A percentile compares a stretch with the other conserved stretches of the same genome.
These are phyloP conservation scores for Wakefieldia striispora DNA, from an alignment of 768 basidiomycete genomes.

Conservation along the genomic window DNA sequence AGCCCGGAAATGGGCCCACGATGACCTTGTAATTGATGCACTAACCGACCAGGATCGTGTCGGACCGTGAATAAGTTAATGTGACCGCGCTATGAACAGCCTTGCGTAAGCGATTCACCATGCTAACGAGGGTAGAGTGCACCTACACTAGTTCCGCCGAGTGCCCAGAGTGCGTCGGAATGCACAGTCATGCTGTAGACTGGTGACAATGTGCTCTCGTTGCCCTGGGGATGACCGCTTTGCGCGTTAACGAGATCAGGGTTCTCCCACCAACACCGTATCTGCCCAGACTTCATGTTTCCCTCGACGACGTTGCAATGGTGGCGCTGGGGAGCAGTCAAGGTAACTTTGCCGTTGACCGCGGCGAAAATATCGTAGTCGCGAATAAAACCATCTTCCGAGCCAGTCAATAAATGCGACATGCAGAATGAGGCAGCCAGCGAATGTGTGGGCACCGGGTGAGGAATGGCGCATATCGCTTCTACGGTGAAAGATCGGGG, in stretches of 20 bases:
- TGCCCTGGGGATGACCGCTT: conserved; percentile 36
- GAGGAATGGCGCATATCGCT: conserved; percentile 88
- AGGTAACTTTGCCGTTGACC: conserved; percentile 82
- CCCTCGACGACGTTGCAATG: conserved; percentile 91
- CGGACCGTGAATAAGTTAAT: conserved; percentile 92
- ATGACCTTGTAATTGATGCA: conserved; percentile 66
- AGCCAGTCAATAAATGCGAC: conserved; percentile 86
- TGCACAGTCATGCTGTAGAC: conserved; percentile 93
- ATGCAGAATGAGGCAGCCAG: conserved; percentile 84
- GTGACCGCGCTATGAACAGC: conserved; percentile 64
- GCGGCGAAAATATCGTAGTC: conserved; percentile 89
- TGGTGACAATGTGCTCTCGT: conserved; percentile 57
- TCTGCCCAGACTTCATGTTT: conserved; percentile 84
- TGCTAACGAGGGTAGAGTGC: conserved; percentile 14
- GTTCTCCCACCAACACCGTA: conserved; percentile 92
- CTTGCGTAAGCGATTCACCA: conserved; percentile 15
- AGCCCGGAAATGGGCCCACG: conserved; percentile 84
- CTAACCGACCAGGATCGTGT: conserved; percentile 82
- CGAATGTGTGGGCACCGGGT: conserved; percentile 85
- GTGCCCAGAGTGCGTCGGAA: conserved; percentile 88
- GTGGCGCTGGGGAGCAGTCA: conserved; percentile 85
- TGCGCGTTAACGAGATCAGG: conserved; percentile 24
- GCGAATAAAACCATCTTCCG: conserved; percentile 90
- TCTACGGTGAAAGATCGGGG: conserved; percentile 82
- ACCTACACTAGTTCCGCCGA: conserved; percentile 84